These are phyloP conservation scores for Fusarium sp. DNA, from an alignment of 2,329 filamentous ascomycete species.

Conservation along the genomic window DNA sequence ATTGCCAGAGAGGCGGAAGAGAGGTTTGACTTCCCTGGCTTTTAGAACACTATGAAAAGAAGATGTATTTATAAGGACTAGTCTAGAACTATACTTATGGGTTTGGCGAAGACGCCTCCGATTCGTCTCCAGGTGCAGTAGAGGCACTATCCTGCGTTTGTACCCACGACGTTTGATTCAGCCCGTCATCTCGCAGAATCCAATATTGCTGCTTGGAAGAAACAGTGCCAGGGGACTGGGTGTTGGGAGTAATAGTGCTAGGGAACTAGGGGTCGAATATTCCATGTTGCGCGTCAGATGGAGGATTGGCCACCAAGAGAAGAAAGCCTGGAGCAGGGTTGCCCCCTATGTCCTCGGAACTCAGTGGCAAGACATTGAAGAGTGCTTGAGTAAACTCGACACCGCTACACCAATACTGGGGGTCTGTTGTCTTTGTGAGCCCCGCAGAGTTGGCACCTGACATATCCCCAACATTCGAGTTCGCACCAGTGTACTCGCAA, in stretches of 20 bases:
- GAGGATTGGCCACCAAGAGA: neutral
- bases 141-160: neutral
- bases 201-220: neutral
- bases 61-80: rapidly evolving
- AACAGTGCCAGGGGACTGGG: neutral
- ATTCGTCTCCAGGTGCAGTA: neutral
- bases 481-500: too few species aligned
- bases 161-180: neutral
- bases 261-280: too few species aligned
- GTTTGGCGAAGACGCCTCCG: neutral
- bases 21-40: neutral
- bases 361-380: neutral
- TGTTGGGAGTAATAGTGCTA: too few species aligned
- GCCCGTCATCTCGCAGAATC: neutral
- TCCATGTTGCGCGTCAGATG: neutral
- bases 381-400: neutral
- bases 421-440: neutral
- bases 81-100: neutral
- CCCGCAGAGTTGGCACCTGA: too few species aligned
- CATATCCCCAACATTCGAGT: too few species aligned
- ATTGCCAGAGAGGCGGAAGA: rapidly evolving
- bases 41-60: neutral
- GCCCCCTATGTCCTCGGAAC: neutral
- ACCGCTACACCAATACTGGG: neutral
- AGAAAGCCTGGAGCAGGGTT: neutral